These are phyloP conservation scores for Pelargonium citronellum DNA, from an alignment of 441 rosid species.

Conservation along the genomic window DNA sequence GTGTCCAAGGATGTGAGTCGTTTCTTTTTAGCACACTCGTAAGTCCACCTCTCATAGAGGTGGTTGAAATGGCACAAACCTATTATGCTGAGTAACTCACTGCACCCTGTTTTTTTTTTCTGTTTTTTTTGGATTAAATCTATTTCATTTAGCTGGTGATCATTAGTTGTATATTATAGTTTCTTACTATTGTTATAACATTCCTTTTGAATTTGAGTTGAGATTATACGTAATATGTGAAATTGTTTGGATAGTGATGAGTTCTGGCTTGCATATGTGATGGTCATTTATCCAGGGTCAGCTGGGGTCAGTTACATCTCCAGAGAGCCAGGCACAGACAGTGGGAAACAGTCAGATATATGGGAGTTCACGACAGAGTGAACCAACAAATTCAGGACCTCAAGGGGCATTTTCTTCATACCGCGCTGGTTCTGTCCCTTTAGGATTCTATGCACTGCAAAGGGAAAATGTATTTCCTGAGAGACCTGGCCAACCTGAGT, in stretches of 20 bases:
- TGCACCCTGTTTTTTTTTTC: background rate
- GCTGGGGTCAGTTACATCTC: conserved; percentile 75
- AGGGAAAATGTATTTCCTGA: conserved; percentile 89
- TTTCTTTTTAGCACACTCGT: background rate
- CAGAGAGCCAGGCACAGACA: conserved; percentile 57
- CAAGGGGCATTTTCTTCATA: conserved; percentile 53
- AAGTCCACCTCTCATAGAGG: background rate
- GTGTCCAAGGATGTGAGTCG: too few species aligned
- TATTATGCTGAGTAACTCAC: background rate
- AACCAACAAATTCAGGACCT: conserved; percentile 47
- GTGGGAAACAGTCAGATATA: conserved; percentile 53
- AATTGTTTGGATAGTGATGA: conserved; percentile 19
- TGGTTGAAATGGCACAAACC: background rate
- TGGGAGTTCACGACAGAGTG: conserved; percentile 54
- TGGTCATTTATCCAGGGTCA: conserved; percentile 57
- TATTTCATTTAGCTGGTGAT: background rate
- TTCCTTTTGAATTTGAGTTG: conserved; percentile 5
- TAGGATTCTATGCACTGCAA: conserved; percentile 65
- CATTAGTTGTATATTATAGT: background rate
- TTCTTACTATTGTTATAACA: background rate
- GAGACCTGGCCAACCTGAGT: conserved; percentile 96
- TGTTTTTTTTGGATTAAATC: background rate
- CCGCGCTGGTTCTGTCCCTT: conserved; percentile 51
- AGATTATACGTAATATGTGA: conserved; percentile 3
- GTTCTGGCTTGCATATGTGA: conserved; percentile 22